These are phyloP conservation scores for Dendrobium nobile DNA, from an alignment of 106 monocot genomes.

Conservation along the genomic window DNA sequence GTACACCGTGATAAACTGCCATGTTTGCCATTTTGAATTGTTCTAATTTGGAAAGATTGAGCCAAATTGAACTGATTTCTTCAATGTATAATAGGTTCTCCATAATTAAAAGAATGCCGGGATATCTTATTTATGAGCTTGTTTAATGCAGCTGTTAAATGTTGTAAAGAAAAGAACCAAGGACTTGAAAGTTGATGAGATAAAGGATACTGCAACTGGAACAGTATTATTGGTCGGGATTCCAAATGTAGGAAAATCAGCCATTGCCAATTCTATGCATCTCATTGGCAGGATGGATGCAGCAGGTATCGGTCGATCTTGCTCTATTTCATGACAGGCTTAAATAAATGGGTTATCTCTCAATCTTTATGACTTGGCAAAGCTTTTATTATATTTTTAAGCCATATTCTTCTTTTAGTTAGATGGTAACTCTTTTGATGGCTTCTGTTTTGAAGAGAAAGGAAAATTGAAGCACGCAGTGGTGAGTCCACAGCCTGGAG, in stretches of 20 bases:
- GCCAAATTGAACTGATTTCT: not conserved
- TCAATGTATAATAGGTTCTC: not conserved
- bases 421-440: not conserved
- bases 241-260: conserved; percentile 91
- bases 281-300: conserved; percentile 76
- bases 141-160: conserved; percentile 48
- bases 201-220: conserved; percentile 49
- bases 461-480: conserved; percentile 83
- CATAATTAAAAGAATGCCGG: not conserved
- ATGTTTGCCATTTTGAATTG: not conserved
- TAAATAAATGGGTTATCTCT: not conserved
- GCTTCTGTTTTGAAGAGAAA: conserved; percentile 46
- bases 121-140: not conserved
- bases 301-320: conserved; percentile 34
- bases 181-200: conserved; percentile 37
- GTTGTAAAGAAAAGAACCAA: conserved; percentile 30
- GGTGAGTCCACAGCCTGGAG: conserved; percentile 68
- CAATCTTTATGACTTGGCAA: not conserved
- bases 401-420: not conserved
- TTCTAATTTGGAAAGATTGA: conserved; percentile 1
- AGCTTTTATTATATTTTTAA: not conserved
- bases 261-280: conserved; percentile 70
- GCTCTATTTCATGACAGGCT: not conserved
- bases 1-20: not conserved
- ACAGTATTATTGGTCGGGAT: conserved; percentile 69